These are phyloP conservation scores for Geotrichum carabidarum DNA, from an alignment of 1,139 yeast genomes.

Conservation along the genomic window DNA sequence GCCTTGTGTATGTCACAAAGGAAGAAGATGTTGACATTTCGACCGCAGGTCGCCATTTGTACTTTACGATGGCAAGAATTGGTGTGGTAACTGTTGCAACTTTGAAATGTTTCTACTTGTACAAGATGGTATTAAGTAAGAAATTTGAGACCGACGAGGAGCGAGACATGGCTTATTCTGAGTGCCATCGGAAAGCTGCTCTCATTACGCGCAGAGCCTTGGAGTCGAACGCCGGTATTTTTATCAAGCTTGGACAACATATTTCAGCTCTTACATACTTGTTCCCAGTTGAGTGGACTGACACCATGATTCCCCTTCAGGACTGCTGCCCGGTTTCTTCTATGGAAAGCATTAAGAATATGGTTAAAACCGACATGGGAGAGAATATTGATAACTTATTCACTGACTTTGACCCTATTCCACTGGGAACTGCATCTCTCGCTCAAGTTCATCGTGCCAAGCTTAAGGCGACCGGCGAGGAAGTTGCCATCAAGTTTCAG, in stretches of 20 bases:
- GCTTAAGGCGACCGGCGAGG: conserved; percentile 54
- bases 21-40: conserved; percentile 35
- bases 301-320: conserved; percentile 87
- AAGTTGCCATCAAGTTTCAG: conserved; percentile 90
- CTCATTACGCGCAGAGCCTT: conserved; percentile 70
- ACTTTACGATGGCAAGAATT: conserved; percentile 31
- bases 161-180: conserved; percentile 49
- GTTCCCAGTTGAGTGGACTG: conserved; percentile 91
- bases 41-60: conserved; percentile 31
- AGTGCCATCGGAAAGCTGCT: conserved; percentile 74
- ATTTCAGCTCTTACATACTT: conserved; percentile 86
- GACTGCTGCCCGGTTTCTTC: conserved; percentile 85
- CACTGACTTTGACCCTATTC: conserved; percentile 58
- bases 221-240: conserved; percentile 84
- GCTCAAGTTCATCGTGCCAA: conserved; percentile 91
- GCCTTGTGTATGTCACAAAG: conserved; percentile 37
- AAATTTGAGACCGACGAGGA: conserved; percentile 48
- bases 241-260: conserved; percentile 92
- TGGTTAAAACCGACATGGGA: conserved; percentile 68
- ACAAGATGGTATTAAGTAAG: conserved; percentile 51
- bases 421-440: conserved; percentile 91
- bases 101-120: conserved; percentile 37
- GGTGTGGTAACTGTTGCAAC: conserved; percentile 36
- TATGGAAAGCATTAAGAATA: conserved; percentile 56
- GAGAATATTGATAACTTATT: conserved; percentile 60